A percentile compares a stretch with the other conserved stretches of the same genome.
Evolutionary conservation across 345 rosid species (phyloP).

Genomic region (Pistacia integerrima): DNA sequence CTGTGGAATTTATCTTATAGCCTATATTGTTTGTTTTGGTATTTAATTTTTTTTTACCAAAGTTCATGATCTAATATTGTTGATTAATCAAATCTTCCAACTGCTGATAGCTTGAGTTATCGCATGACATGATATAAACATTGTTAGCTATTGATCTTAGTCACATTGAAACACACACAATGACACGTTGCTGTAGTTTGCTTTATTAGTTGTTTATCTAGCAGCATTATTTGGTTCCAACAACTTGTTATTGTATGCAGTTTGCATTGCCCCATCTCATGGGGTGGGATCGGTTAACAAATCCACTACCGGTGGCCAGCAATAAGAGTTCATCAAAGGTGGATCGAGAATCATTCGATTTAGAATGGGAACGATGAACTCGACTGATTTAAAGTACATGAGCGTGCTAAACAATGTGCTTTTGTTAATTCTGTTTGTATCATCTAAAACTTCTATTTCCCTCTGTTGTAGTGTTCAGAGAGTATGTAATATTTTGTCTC

Average conservation of each 20-base stretch:
- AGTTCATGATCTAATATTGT: too few species aligned
- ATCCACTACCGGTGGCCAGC: conserved; percentile 3
- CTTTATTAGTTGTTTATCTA: neutral
- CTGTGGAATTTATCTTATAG: neutral
- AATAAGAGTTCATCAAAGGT: conserved; percentile 41
- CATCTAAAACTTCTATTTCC: neutral
- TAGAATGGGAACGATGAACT: conserved; percentile 82
- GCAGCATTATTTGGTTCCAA: neutral
- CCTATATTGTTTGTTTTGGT: neutral
- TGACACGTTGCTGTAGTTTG: too few species aligned
- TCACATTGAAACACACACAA: too few species aligned
- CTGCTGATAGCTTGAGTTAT: too few species aligned
- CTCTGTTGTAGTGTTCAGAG: too few species aligned
- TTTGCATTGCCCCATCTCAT: conserved; percentile 89
- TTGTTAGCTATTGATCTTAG: too few species aligned
- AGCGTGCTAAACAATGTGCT: neutral
- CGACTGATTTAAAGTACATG: neutral
- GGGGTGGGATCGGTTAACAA: conserved; percentile 78
- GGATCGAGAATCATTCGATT: conserved; percentile 34
- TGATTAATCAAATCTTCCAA: too few species aligned
- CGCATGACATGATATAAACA: too few species aligned
- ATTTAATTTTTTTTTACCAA: neutral
- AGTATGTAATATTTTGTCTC: neutral
- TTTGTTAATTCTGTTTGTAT: neutral
- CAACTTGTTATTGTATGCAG: conserved; percentile 45